Percentiles rank a stretch among this genome's conserved stretches.
Evolutionary conservation across 2,329 filamentous ascomycete genomes (phyloP).

Genomic region (Stachybotrys echinatus): DNA sequence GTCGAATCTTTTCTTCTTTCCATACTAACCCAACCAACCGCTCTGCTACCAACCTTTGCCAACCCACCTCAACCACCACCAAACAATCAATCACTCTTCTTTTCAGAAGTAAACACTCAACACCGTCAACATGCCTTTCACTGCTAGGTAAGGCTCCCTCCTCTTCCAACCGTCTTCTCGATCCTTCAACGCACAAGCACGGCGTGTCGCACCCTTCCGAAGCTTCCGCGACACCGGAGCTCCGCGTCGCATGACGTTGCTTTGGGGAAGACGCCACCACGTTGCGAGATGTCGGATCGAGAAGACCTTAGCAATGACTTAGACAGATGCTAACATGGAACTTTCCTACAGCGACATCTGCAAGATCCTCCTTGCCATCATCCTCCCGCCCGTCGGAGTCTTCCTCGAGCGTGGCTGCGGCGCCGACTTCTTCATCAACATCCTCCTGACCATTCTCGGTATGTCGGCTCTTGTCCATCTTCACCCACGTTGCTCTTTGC

Average conservation of each 20-base stretch:
- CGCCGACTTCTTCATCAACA: slow-evolving; percentile 86
- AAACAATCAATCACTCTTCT: not conserved
- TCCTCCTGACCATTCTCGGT: slow-evolving; percentile 73
- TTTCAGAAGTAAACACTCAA: not conserved
- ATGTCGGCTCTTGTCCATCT: slow-evolving; percentile 16
- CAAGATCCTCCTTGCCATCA: slow-evolving; percentile 77
- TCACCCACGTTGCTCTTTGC: not conserved
- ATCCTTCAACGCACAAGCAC: not conserved
- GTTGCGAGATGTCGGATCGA: no score
- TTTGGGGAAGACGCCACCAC: slow-evolving; percentile 5
- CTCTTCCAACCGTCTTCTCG: not conserved
- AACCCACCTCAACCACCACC: not conserved
- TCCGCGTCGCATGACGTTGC: not conserved
- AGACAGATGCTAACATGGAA: slow-evolving; percentile 8
- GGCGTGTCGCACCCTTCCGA: no score
- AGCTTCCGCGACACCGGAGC: not conserved
- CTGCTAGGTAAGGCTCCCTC: slow-evolving; percentile 42
- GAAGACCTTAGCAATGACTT: no score
- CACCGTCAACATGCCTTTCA: slow-evolving; percentile 50
- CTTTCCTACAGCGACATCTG: slow-evolving; percentile 42
- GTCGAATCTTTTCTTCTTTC: not conserved
- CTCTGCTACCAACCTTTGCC: not conserved
- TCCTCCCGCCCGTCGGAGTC: slow-evolving; percentile 86
- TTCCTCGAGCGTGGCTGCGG: slow-evolving; percentile 91
- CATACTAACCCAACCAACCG: not conserved